Evolutionary conservation across 1,284 basidiomycete species (phyloP).

Genomic region (Testicularia cyperi): DNA sequence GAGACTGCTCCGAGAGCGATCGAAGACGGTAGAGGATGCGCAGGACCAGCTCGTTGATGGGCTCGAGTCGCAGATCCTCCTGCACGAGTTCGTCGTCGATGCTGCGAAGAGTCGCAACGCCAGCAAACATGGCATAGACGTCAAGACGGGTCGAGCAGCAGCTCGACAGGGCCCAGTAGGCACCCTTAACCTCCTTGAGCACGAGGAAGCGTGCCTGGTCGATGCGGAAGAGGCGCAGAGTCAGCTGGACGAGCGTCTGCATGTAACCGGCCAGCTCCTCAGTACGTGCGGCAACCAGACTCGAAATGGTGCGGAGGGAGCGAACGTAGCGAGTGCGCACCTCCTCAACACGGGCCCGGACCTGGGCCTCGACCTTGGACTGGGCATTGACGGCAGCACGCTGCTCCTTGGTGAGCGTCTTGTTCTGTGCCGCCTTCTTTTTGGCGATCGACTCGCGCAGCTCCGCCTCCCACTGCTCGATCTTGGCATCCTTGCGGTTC

Average conservation of each 20-base stretch:
- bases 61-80: conserved; percentile 47
- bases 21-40: conserved; percentile 85
- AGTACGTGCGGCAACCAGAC: conserved; percentile 38
- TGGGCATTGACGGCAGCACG: conserved; percentile 52
- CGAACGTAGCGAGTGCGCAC: conserved; percentile 26
- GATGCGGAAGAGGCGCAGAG: conserved; percentile 21
- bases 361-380: conserved; percentile 43
- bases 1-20: conserved; percentile 76
- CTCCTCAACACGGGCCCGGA: conserved; percentile 42
- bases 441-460: conserved; percentile 55
- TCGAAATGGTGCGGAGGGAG: conserved; percentile 37
- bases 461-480: conserved; percentile 59
- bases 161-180: conserved; percentile 40
- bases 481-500: conserved; percentile 47
- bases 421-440: conserved; percentile 53
- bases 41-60: conserved; percentile 68
- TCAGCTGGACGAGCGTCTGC: conserved; percentile 33
- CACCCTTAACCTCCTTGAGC: conserved; percentile 21
- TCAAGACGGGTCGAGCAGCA: conserved; percentile 45
- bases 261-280: conserved; percentile 44
- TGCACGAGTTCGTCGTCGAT: conserved; percentile 45
- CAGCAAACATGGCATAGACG: conserved; percentile 39
- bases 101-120: conserved; percentile 43
- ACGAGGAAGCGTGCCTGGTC: conserved; percentile 37
- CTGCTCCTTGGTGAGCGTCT: conserved; percentile 53